Evolutionary conservation across 257 asterid genomes (phyloP).

Genomic region (Nicotiana attenuata): DNA sequence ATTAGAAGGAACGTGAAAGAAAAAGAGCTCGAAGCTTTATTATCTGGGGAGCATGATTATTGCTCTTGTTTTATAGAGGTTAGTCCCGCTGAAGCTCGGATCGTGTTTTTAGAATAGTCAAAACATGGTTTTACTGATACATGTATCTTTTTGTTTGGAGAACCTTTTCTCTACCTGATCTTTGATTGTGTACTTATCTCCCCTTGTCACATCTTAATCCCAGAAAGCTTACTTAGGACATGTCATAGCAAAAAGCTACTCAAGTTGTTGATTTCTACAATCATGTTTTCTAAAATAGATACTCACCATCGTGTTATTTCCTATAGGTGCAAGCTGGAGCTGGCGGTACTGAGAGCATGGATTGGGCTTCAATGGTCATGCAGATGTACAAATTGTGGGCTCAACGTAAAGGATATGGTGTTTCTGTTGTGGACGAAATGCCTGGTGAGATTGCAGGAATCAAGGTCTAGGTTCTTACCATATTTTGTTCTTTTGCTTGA

Average conservation of each 20-base stretch:
- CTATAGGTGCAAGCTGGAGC: conserved; percentile 97
- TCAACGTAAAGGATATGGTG: conserved; percentile 61
- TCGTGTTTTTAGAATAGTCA: background rate
- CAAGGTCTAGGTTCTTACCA: conserved; percentile 52
- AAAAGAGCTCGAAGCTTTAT: conserved; percentile 88
- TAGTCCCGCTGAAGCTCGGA: conserved; percentile 9
- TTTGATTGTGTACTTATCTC: background rate
- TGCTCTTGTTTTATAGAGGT: conserved; percentile 96
- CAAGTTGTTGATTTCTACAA: background rate
- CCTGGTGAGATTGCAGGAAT: conserved; percentile 96
- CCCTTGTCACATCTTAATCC: background rate
- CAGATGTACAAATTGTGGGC: conserved; percentile 98
- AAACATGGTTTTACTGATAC: background rate
- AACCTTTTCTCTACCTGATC: background rate
- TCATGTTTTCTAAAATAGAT: background rate
- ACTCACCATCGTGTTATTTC: background rate
- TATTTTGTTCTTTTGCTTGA: conserved; percentile 1
- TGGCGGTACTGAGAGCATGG: conserved; percentile 99
- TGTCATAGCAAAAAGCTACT: background rate
- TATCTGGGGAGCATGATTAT: conserved; percentile 79
- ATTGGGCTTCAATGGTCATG: conserved; percentile 96
- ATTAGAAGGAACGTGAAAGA: conserved; percentile 66
- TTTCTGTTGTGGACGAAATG: conserved; percentile 87
- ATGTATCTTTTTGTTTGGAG: background rate
- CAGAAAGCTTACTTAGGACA: background rate